Percentiles rank a stretch among this genome's conserved stretches.
phyloP scores from a whole-genome alignment of 140 eudicot species.

The Bidens hawaiensis region DNA sequence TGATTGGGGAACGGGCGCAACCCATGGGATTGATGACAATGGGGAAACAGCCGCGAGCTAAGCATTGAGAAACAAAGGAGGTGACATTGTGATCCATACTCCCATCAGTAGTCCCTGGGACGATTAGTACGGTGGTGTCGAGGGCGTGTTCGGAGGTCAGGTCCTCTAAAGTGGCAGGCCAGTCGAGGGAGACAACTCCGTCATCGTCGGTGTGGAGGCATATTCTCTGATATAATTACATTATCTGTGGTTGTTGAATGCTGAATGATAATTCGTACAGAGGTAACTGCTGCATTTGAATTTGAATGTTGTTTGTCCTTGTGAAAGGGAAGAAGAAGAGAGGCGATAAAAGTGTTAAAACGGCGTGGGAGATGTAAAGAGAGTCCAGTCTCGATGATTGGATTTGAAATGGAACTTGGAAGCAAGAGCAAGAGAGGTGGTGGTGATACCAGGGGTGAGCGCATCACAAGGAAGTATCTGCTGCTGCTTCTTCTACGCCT shows the following conservation, averaged over 20 bases:
- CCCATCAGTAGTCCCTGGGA: constrained; percentile 74
- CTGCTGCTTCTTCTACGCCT: constrained; percentile 43
- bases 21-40: constrained; percentile 91
- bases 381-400: constrained; percentile 70
- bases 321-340: constrained; percentile 34
- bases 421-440: constrained; percentile 47
- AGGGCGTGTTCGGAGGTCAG: constrained; percentile 53
- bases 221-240: constrained; percentile 81
- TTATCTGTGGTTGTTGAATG: no score
- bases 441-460: no score
- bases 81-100: constrained; percentile 53
- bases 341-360: constrained; percentile 71
- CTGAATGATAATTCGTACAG: no score
- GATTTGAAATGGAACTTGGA: constrained; percentile 23
- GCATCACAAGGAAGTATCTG: not conserved
- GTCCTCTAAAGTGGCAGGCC: constrained; percentile 80
- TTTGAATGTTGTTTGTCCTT: no score
- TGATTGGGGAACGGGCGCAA: constrained; percentile 67
- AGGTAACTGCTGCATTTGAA: constrained; percentile 33
- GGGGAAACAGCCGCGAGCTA: constrained; percentile 75
- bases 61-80: constrained; percentile 55
- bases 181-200: constrained; percentile 78
- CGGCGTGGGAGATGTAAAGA: constrained; percentile 77
- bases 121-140: constrained; percentile 64
- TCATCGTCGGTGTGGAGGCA: constrained; percentile 72